Conservation (phyloP, 768 basidiomycete species). For the Tylopilus intermedius region DNA sequence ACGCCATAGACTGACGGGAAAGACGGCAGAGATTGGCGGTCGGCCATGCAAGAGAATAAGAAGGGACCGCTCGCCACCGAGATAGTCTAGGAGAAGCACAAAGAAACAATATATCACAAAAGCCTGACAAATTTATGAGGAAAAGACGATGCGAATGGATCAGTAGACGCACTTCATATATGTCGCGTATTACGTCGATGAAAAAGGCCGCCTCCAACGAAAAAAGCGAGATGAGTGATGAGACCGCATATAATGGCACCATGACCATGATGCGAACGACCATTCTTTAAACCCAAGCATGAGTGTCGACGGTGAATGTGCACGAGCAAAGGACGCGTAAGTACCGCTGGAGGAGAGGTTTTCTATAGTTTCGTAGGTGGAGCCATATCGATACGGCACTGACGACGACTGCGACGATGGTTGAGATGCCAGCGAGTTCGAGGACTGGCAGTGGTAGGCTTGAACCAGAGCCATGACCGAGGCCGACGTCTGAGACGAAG, state of each 20-base stretch:
- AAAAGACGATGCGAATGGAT: neutral
- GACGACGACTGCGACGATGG: constrained; percentile 65
- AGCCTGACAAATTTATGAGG: constrained; percentile 44
- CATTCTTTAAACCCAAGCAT: constrained; percentile 45
- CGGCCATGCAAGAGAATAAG: constrained; percentile 90
- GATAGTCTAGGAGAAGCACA: constrained; percentile 71
- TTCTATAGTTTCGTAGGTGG: constrained; percentile 83
- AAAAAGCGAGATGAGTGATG: constrained; percentile 89
- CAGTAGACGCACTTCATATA: constrained; percentile 75
- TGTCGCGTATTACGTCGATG: constrained; percentile 89
- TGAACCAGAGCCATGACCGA: constrained; percentile 53
- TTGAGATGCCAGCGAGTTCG: constrained; percentile 54
- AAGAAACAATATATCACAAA: constrained; percentile 96
- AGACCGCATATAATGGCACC: constrained; percentile 89
- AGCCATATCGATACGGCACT: constrained; percentile 71
- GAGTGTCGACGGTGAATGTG: constrained; percentile 3
- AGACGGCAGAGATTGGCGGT: constrained; percentile 80
- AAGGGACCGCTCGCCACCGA: constrained; percentile 90
- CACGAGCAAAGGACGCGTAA: neutral
- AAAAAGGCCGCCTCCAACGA: constrained; percentile 94
- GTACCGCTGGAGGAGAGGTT: constrained; percentile 75
- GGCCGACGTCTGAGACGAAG: constrained; percentile 10
- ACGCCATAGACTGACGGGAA: constrained; percentile 80
- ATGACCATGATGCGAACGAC: constrained; percentile 95
- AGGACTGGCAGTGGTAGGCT: constrained; percentile 55